Base-by-base conservation (phyloP, 179 eudicot genomes). In the Patellifolia procumbens region DNA sequence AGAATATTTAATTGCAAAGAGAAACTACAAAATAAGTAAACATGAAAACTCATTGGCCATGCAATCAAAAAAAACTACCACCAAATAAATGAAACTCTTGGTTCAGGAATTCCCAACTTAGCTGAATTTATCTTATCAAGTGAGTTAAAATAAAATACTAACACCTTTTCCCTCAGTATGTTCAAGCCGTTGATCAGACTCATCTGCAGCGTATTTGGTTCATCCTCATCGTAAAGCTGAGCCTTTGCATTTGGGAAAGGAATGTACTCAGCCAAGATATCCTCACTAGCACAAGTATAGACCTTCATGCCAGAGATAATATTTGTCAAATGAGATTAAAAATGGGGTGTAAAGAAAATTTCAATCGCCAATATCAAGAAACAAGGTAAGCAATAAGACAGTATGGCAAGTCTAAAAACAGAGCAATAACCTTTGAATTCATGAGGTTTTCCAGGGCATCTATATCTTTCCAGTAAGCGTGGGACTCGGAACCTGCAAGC, bases 371-470 rank as follows among this genome's bases (percentile, higher is more conserved):
- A 19, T 39, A 52, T 43, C 2, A 59, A 45, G 46, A 49, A 45
- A 37, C 59, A 51, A 2, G 53, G 9, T 28, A 8, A 24, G 62
- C 55, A 29, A 16, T 10, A 16, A 34, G 5, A 19, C 22, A 13
- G 43, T 32, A 19, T 20, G 34, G 29, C 0, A 62, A 34, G n/a
- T 20, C 5, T 26, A 69, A 72, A 48, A 24, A 61, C n/a, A 16
- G 24, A 51, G 53, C 32, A 78, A 46, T 4, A 60, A 95, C 99
- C 99, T 95, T 95, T 71, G 99, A 93, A 68, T 89, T 31, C 97
- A 95, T 86, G 8, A 95, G 87, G 56, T 81, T 86, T 85, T 95
- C 99, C n/a, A 95, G 89, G 13, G 86, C 85, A 0, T 43, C 28
- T 63, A 95, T 95, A 66, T 93, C 81, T 26, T 93, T 77, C 97